These are phyloP conservation scores for Biscogniauxia mediterranea DNA, from an alignment of 2,329 filamentous ascomycete species.

Conservation along the genomic window DNA sequence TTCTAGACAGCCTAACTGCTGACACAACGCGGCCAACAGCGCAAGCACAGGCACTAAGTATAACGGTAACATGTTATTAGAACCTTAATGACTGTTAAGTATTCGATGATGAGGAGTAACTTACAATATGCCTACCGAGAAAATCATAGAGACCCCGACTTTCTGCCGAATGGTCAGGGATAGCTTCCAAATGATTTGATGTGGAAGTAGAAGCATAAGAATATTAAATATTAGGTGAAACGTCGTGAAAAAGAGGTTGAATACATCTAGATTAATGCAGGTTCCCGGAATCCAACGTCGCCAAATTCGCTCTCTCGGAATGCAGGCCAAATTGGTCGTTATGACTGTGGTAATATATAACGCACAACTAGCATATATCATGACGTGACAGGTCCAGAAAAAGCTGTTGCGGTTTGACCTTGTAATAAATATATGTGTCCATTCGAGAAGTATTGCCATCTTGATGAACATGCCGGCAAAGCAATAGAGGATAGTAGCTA, in stretches of 20 bases:
- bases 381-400: constrained; percentile 13
- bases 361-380: constrained; percentile 7
- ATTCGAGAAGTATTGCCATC: constrained; percentile 20
- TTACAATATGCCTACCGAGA: constrained; percentile 21
- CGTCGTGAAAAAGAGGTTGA: constrained; percentile 8
- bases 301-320: constrained; percentile 16
- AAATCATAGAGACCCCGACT: constrained; percentile 21
- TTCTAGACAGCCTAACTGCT: background rate
- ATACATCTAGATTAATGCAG: constrained; percentile 12
- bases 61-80: too few species aligned
- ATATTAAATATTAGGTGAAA: constrained; percentile 38
- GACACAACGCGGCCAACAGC: constrained; percentile 10
- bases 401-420: constrained; percentile 13
- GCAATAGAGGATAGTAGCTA: constrained; percentile 2
- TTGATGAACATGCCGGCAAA: constrained; percentile 11
- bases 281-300: constrained; percentile 10
- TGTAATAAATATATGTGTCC: constrained; percentile 17
- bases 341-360: constrained; percentile 14
- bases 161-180: constrained; percentile 40
- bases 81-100: too few species aligned
- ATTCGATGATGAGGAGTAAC: background rate
- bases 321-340: constrained; percentile 10
- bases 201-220: constrained; percentile 44
- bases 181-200: constrained; percentile 47
- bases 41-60: constrained; percentile 5